Evolutionary conservation across 768 basidiomycete genomes (phyloP).

Genomic region (Lentinula edodes): DNA sequence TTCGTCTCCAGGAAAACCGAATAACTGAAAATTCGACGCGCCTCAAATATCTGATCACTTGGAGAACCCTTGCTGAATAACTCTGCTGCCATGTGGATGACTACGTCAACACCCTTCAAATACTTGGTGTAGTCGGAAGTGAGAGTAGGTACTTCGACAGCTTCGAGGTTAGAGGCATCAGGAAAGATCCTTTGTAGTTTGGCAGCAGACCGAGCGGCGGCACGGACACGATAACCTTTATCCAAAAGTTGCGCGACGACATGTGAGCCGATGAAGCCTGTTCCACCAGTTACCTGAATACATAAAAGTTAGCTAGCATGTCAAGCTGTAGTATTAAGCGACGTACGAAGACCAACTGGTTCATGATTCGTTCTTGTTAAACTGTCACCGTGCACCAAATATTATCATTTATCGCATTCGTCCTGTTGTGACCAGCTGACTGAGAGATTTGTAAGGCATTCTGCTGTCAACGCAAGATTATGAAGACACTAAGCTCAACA

Average conservation of each 20-base stretch:
- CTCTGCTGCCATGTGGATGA: slow-evolving; percentile 10
- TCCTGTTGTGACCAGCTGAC: no score
- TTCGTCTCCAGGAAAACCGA: background rate
- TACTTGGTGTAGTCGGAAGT: background rate
- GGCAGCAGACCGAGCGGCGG: background rate
- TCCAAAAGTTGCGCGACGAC: slow-evolving; percentile 10
- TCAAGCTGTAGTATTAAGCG: background rate
- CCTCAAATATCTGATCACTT: slow-evolving; percentile 5
- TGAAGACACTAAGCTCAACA: no score
- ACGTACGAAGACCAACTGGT: background rate
- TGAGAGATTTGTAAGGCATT: no score
- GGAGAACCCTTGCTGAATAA: slow-evolving; percentile 4
- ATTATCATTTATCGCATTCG: no score
- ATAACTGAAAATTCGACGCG: background rate
- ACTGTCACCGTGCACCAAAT: no score
- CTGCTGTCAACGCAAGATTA: no score
- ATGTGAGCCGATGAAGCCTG: slow-evolving; percentile 11
- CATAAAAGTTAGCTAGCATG: background rate
- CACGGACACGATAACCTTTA: slow-evolving; percentile 9
- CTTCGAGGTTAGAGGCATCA: slow-evolving; percentile 4
- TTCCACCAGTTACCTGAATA: slow-evolving; percentile 12
- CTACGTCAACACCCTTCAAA: slow-evolving; percentile 7
- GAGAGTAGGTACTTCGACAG: slow-evolving; percentile 2
- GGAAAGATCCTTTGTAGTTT: slow-evolving; percentile 2
- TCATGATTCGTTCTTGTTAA: background rate